Evolutionary conservation across 164 flowering plant genomes (phyloP).

Genomic region (Sextonia rubra): DNA sequence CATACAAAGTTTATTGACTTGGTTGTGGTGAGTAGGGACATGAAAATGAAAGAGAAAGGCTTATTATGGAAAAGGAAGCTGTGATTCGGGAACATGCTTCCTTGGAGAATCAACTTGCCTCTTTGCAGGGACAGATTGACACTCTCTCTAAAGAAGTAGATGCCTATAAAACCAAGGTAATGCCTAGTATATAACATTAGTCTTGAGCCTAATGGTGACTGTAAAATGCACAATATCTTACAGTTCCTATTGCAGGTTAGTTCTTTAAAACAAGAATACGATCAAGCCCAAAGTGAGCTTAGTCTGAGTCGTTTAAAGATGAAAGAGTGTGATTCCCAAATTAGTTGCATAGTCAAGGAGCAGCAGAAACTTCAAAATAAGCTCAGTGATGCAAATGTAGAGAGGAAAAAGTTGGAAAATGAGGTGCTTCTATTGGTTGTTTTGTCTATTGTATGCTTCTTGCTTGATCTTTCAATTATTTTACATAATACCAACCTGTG

Average conservation of each 20-base stretch:
- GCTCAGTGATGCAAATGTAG: constrained; percentile 65
- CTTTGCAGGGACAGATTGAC: constrained; percentile 45
- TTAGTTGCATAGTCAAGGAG: constrained; percentile 64
- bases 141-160: constrained; percentile 56
- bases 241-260: constrained; percentile 43
- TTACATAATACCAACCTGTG: neutral
- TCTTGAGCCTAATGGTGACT: neutral
- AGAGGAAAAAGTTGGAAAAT: constrained; percentile 88
- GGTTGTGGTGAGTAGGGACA: constrained; percentile 45
- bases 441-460: neutral
- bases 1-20: constrained; percentile 3
- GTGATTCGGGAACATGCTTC: constrained; percentile 56
- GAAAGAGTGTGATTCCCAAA: constrained; percentile 87
- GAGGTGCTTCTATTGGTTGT: constrained; percentile 45
- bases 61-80: constrained; percentile 91
- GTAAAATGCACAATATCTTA: neutral
- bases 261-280: constrained; percentile 43
- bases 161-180: constrained; percentile 56
- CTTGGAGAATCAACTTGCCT: constrained; percentile 58
- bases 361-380: constrained; percentile 71
- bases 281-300: constrained; percentile 59
- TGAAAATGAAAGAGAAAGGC: constrained; percentile 80
- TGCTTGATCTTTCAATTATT: neutral
- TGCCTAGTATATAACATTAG: neutral
- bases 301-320: constrained; percentile 55